Evolutionary conservation across 768 basidiomycete genomes (phyloP), one percentile per base, ranked within the genome.

Genomic region (Lentinula aciculospora): DNA sequence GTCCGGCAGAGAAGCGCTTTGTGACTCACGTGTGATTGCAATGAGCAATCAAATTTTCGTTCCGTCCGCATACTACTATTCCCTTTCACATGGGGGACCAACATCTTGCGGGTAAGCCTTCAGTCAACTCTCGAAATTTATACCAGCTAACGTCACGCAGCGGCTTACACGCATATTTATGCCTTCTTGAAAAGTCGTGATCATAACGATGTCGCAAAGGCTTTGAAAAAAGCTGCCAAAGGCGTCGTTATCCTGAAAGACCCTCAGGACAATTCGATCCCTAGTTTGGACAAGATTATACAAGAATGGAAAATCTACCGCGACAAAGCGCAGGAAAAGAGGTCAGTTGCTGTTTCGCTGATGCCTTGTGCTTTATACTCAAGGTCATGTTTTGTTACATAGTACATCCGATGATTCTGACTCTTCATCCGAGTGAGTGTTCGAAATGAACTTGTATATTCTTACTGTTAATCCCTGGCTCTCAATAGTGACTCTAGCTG

Each of bases 131-230:
- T 29, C 27, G 9, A 23, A 48, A n/a, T 23, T 53, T 48, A 37
- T 60, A 19, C 34, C 4, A 2, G 1, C 34, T 54, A 10, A 56
- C 28, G 7, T 27, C 17, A 9, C 17, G 9, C 65, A 92, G 92
- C 77, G 23, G 86, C 88, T 3, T 94, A 92, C 75, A 79, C 82
- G 63, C 72, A 92, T 50, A 84, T 94, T 58, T 80, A 92, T 65
- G 74, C 82, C 8, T 94, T 94, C 71, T 76, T 94, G 36, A 74
- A 69, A 58, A 80, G 83, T 65, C 82, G 79, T 47, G 77, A 81
- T 0, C 87, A 92, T 68, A 66, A 68, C 29, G 90, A 90, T 64
- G 88, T 83, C 7, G 92, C 92, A 8, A 74, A 80, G 58, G 85
- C 86, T 1, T 73, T 93, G 50, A 89, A 83, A 72, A 89, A 86